phyloP scores from a whole-genome alignment of 2,329 filamentous ascomycete species.

The Myriosclerotinia duriaeana region DNA sequence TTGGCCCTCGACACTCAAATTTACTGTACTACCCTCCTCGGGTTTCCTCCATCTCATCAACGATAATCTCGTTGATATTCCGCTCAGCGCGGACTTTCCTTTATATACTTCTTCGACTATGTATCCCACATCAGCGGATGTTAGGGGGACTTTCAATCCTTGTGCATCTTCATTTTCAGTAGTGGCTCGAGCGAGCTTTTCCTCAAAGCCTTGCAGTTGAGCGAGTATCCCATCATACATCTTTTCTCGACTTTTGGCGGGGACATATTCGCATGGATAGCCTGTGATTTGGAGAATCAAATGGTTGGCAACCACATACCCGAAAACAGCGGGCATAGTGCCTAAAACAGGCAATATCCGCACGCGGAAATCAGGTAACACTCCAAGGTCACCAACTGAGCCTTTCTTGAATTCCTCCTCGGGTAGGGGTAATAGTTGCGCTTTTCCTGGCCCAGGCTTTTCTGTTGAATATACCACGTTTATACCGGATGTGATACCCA shows the following conservation, averaged over 20 bases:
- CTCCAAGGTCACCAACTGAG: constrained; percentile 78
- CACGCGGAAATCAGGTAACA: constrained; percentile 88
- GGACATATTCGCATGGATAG: constrained; percentile 83
- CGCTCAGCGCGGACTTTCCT: constrained; percentile 79
- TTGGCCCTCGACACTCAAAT: constrained; percentile 69
- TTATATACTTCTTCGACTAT: constrained; percentile 85
- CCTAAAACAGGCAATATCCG: constrained; percentile 93
- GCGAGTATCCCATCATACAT: constrained; percentile 85
- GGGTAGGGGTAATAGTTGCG: constrained; percentile 78
- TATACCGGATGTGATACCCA: constrained; percentile 80
- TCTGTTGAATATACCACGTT: constrained; percentile 92
- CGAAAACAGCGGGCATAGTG: constrained; percentile 97
- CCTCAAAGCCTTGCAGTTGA: constrained; percentile 73
- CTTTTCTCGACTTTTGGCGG: constrained; percentile 80
- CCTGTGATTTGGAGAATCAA: constrained; percentile 78
- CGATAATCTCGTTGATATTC: constrained; percentile 73
- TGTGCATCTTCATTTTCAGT: constrained; percentile 50
- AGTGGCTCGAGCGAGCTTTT: constrained; percentile 59
- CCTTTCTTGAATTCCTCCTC: constrained; percentile 89
- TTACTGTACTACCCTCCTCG: constrained; percentile 53
- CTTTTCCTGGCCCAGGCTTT: constrained; percentile 86
- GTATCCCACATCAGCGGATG: constrained; percentile 78
- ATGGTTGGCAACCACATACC: constrained; percentile 87
- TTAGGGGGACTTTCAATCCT: constrained; percentile 78
- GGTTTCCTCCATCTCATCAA: constrained; percentile 80